Evolutionary conservation across 2,329 filamentous ascomycete genomes (phyloP), one percentile per base, ranked within the genome.

Genomic region (Neonectria punicea): DNA sequence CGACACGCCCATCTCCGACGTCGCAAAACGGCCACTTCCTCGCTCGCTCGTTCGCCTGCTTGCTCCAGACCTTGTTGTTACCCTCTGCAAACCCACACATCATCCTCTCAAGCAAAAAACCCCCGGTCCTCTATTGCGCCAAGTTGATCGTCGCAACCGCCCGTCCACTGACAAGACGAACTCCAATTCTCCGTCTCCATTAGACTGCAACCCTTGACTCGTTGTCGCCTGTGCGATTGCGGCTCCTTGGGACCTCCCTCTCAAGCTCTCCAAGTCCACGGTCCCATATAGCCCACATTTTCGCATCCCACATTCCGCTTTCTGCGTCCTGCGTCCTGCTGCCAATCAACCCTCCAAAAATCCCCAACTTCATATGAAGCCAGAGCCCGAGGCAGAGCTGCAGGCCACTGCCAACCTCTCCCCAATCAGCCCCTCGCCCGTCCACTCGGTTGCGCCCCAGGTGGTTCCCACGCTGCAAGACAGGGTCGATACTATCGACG

Each of bases 331-430:
- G 57, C 64, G 39, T 49, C 43, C 65, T 61, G 44, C 68, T 66
- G 58, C 63, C 71, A 67, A 61, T 58, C 53, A 46, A 53, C 14
- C 63, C 50, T 58, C 63, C 61, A 57, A 70, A 56, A 49, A 49
- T 47, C 32, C 66, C 67, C 65, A 67, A 55, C 70, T 80, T 81
- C 76, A 58, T 63, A 86, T 86, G 84, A 80, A 80, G 74, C 81
- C 82, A 66, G 77, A 82, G 63, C 82, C 83, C 51, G 79, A 74
- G 67, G 65, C 72, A 67, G 72, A 83, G 74, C 73, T 86, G 68
- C 81, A 85, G 81, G 85, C 85, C 72, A 81, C 84, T 71, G 85
- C 85, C 78, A 80, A 83, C 76, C 78, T 87, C 62, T 85, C 81
- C 53, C 85, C 85, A 13, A 74, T 86, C 54, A 87, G 85, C 56